Evolutionary conservation across 352 stramenopile genomes (phyloP).

Genomic region (Phytopythium oedochilum): DNA sequence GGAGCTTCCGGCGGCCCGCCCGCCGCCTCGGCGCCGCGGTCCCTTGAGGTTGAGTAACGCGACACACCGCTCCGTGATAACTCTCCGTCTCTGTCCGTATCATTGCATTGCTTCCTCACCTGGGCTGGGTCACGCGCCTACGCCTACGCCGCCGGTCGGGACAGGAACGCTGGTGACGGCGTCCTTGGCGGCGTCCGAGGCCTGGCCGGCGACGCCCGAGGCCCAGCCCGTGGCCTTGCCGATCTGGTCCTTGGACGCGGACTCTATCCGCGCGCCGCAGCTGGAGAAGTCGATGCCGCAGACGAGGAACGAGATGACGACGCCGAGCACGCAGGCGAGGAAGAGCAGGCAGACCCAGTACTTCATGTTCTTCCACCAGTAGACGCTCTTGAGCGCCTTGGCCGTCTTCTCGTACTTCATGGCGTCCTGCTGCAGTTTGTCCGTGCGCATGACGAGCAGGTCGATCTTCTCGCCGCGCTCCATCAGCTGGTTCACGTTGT

Average conservation of each 20-base stretch:
- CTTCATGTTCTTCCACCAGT: constrained; percentile 88
- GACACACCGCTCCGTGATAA: not conserved
- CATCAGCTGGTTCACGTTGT: constrained; percentile 98
- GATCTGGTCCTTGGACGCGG: constrained; percentile 26
- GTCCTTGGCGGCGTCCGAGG: constrained; percentile 1
- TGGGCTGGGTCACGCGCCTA: not conserved
- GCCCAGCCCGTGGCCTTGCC: constrained; percentile 16
- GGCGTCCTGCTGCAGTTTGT: constrained; percentile 95
- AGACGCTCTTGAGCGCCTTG: constrained; percentile 89
- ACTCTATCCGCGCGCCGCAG: constrained; percentile 41
- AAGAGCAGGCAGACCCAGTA: constrained; percentile 63
- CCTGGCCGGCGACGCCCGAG: constrained; percentile 12
- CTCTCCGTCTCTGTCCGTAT: not conserved
- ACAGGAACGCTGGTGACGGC: not conserved
- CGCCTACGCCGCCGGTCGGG: not conserved
- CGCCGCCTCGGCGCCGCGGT: not conserved
- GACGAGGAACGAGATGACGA: constrained; percentile 63
- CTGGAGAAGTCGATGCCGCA: constrained; percentile 72
- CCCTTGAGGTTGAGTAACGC: not conserved
- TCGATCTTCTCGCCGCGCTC: constrained; percentile 99
- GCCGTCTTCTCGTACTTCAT: constrained; percentile 95
- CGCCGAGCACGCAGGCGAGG: constrained; percentile 45
- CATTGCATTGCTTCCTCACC: not conserved
- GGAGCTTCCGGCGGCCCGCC: not conserved
- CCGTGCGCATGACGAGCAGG: constrained; percentile 71